These are phyloP conservation scores for Pholiota conissans DNA, from an alignment of 768 basidiomycete genomes.

Conservation along the genomic window DNA sequence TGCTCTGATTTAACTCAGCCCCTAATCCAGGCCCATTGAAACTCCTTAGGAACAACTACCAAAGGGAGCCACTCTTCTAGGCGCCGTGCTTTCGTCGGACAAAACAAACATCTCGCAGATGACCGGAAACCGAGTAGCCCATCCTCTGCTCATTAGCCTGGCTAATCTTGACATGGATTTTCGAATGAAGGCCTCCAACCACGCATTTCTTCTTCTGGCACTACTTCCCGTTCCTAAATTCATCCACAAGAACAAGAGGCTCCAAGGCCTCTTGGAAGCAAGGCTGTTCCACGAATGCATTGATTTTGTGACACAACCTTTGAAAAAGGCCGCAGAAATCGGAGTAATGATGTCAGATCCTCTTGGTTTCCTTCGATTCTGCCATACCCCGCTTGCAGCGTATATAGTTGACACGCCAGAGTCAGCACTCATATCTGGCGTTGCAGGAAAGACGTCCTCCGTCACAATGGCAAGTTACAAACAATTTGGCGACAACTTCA, in stretches of 20 bases:
- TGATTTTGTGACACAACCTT: conserved; percentile 25
- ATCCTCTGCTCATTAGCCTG: conserved; percentile 29
- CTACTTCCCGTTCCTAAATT: conserved; percentile 34
- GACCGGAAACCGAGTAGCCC: conserved; percentile 24
- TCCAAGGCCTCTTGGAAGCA: conserved; percentile 24
- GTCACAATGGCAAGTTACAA: conserved; percentile 29
- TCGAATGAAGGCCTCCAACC: conserved; percentile 30
- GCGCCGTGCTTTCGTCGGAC: neutral
- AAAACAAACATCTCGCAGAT: neutral
- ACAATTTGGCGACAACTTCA: conserved; percentile 29
- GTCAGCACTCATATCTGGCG: conserved; percentile 26
- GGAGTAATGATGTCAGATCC: conserved; percentile 30
- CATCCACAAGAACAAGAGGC: conserved; percentile 17
- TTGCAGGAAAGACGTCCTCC: conserved; percentile 29
- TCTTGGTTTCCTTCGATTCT: conserved; percentile 18
- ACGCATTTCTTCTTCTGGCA: conserved; percentile 26
- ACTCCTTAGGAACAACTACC: neutral
- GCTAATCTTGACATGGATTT: conserved; percentile 31
- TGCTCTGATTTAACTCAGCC: too few species aligned
- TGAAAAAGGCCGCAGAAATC: conserved; percentile 28
- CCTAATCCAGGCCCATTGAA: too few species aligned
- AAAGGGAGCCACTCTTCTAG: neutral
- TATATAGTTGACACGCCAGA: conserved; percentile 35
- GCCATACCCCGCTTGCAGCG: conserved; percentile 27
- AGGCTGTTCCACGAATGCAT: conserved; percentile 28